phyloP scores from a whole-genome alignment of 2,329 filamentous ascomycete species.

The Trichoderma sp. region DNA sequence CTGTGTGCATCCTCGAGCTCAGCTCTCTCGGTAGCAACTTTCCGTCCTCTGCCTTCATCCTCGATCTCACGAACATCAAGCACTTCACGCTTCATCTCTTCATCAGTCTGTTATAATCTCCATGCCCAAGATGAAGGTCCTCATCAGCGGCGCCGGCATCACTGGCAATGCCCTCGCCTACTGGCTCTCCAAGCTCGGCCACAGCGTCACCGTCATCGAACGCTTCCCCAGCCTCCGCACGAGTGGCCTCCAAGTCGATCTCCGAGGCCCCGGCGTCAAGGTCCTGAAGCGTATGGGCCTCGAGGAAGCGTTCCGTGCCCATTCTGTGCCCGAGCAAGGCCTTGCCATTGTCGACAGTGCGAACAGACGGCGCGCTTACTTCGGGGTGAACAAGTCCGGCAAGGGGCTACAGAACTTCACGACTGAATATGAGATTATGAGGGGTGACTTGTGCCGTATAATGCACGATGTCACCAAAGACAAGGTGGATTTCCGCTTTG shows the following conservation, averaged over 20 bases:
- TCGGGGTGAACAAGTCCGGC: constrained; percentile 29
- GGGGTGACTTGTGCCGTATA: constrained; percentile 52
- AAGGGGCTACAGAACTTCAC: constrained; percentile 41
- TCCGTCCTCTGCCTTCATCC: too few relatives aligned
- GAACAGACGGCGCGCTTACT: constrained; percentile 45
- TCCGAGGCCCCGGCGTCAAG: constrained; percentile 47
- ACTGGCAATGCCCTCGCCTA: constrained; percentile 40
- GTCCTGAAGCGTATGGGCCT: constrained; percentile 46
- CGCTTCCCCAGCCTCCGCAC: constrained; percentile 37
- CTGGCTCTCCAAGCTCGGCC: constrained; percentile 38
- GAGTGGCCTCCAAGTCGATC: constrained; percentile 50
- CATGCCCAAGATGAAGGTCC: constrained; percentile 18
- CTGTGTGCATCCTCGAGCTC: not conserved
- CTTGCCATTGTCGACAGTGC: constrained; percentile 48
- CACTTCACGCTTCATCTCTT: too few relatives aligned
- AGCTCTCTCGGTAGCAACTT: too few relatives aligned
- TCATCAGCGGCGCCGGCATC: constrained; percentile 38
- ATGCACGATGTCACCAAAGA: constrained; percentile 43
- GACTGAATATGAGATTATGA: constrained; percentile 57
- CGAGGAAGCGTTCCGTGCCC: constrained; percentile 39
- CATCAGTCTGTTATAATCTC: constrained; percentile 26
- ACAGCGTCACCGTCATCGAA: constrained; percentile 46
- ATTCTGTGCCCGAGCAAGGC: constrained; percentile 51
- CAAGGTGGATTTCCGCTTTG: constrained; percentile 38
- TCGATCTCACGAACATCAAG: too few relatives aligned